These are phyloP conservation scores for Apiospora aurea DNA, from an alignment of 2,329 filamentous ascomycete species.

Conservation along the genomic window DNA sequence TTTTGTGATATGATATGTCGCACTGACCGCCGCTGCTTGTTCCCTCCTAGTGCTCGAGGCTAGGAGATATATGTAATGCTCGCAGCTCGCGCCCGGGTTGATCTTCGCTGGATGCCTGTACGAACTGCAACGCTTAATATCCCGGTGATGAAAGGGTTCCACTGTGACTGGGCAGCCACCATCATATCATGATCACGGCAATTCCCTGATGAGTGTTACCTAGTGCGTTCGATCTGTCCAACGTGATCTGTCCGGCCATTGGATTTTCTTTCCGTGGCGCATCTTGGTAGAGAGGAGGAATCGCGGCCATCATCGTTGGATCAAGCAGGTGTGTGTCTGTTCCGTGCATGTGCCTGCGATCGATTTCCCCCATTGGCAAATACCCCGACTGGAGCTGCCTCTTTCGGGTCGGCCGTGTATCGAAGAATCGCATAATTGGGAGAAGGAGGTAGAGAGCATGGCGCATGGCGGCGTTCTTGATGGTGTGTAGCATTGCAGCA, in stretches of 20 bases:
- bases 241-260: neutral
- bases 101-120: neutral
- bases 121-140: neutral
- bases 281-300: neutral
- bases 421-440: neutral
- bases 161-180: neutral
- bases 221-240: conserved; percentile 1
- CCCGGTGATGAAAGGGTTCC: neutral
- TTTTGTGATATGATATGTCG: conserved; percentile 20
- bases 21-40: neutral
- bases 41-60: conserved; percentile 5
- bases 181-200: neutral
- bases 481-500: conserved; percentile 17
- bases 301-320: neutral
- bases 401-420: neutral
- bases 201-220: neutral
- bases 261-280: neutral
- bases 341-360: neutral
- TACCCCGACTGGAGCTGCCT: neutral
- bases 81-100: conserved; percentile 6
- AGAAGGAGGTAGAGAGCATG: neutral
- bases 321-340: neutral
- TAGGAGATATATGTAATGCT: conserved; percentile 11
- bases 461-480: neutral
- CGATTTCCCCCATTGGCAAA: neutral